Evolutionary conservation across 1,139 yeast genomes (phyloP).

Genomic region (Casaregolazyma lundiana): DNA sequence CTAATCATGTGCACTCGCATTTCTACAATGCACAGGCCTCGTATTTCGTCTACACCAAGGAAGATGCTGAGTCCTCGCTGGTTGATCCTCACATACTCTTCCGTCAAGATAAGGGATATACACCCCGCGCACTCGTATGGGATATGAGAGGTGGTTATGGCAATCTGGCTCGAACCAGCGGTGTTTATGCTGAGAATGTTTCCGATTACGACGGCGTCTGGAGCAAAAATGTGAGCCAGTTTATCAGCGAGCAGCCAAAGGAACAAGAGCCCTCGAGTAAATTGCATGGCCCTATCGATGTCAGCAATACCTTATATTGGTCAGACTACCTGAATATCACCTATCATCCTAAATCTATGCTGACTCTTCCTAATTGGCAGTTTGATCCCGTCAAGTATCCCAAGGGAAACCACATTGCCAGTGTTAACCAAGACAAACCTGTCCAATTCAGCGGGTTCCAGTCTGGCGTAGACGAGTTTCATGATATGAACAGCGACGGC

Average conservation of each 20-base stretch:
- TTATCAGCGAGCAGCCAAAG: slow-evolving; percentile 28
- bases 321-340: slow-evolving; percentile 71
- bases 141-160: slow-evolving; percentile 50
- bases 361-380: slow-evolving; percentile 54
- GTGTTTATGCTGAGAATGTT: slow-evolving; percentile 21
- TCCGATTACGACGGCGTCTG: slow-evolving; percentile 20
- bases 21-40: slow-evolving; percentile 76
- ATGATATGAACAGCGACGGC: slow-evolving; percentile 30
- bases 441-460: slow-evolving; percentile 39
- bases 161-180: slow-evolving; percentile 26
- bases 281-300: slow-evolving; percentile 51
- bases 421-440: not conserved
- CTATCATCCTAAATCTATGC: slow-evolving; percentile 57
- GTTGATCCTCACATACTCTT: slow-evolving; percentile 46
- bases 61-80: slow-evolving; percentile 33
- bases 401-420: slow-evolving; percentile 38
- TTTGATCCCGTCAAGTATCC: slow-evolving; percentile 40
- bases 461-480: slow-evolving; percentile 49
- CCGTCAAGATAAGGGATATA: slow-evolving; percentile 52
- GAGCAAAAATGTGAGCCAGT: slow-evolving; percentile 13
- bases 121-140: slow-evolving; percentile 76
- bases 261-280: slow-evolving; percentile 55
- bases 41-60: slow-evolving; percentile 49
- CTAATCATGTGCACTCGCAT: slow-evolving; percentile 74
- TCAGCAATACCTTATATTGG: slow-evolving; percentile 61